Conservation (phyloP, 1,139 yeast genomes). For the Yamadazyma diospyri region DNA sequence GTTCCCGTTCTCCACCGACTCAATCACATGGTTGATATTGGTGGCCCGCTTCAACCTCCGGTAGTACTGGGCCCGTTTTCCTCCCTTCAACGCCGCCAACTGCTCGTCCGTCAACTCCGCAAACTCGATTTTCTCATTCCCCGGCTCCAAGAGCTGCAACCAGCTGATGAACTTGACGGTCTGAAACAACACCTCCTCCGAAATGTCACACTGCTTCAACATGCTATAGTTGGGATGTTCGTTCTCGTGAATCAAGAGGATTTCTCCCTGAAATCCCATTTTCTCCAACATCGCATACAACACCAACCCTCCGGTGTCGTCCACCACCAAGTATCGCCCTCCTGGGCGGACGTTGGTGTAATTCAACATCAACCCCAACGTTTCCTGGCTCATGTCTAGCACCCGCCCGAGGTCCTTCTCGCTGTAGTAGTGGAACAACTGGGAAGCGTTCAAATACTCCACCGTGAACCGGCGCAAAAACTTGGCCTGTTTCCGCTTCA, state of each 20-base stretch:
- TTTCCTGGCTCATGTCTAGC: slow-evolving; percentile 81
- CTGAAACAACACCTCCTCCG: slow-evolving; percentile 47
- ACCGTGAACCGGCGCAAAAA: slow-evolving; percentile 83
- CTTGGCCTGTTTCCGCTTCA: slow-evolving; percentile 88
- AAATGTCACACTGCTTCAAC: slow-evolving; percentile 60
- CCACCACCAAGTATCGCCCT: slow-evolving; percentile 82
- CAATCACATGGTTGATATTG: slow-evolving; percentile 53
- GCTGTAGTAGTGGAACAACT: slow-evolving; percentile 65
- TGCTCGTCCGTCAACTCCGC: slow-evolving; percentile 50
- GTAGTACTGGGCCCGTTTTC: slow-evolving; percentile 63
- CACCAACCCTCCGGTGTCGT: slow-evolving; percentile 86
- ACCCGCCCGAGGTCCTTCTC: slow-evolving; percentile 72
- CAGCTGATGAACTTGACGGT: slow-evolving; percentile 72
- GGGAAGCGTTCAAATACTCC: slow-evolving; percentile 74
- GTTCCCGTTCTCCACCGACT: slow-evolving; percentile 43
- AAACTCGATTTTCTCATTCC: slow-evolving; percentile 52
- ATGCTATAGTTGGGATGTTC: slow-evolving; percentile 85
- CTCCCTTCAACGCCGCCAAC: slow-evolving; percentile 51
- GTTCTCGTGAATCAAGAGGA: slow-evolving; percentile 81
- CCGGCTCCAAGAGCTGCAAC: slow-evolving; percentile 80
- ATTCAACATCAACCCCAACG: slow-evolving; percentile 71
- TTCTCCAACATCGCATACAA: slow-evolving; percentile 85
- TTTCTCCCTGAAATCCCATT: slow-evolving; percentile 78
- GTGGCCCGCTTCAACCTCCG: slow-evolving; percentile 60
- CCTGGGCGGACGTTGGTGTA: slow-evolving; percentile 84